These are phyloP conservation scores for Corchorus olitorius DNA, from an alignment of 345 rosid genomes.

Conservation along the genomic window DNA sequence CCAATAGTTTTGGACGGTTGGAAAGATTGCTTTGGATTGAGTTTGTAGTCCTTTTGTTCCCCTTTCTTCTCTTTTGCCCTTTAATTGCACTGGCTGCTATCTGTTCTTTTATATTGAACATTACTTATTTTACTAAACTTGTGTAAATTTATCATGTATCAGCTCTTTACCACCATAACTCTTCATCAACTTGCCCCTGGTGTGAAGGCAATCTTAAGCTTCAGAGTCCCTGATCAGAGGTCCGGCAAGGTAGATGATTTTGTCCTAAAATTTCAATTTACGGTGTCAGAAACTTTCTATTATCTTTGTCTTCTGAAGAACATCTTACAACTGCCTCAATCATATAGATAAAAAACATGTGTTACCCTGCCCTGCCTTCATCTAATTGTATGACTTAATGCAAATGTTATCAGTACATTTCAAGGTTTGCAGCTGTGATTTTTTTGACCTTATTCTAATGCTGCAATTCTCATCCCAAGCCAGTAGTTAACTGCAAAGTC, in stretches of 20 bases:
- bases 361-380: too few relatives aligned
- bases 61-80: not conserved
- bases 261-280: not conserved
- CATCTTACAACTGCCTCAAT: too few relatives aligned
- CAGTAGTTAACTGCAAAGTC: too few relatives aligned
- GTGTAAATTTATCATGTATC: conserved; percentile 26
- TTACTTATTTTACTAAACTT: not conserved
- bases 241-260: conserved; percentile 77
- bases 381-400: too few relatives aligned
- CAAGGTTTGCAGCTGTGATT: too few relatives aligned
- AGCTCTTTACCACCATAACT: conserved; percentile 80
- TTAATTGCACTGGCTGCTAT: not conserved
- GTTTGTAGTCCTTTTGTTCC: not conserved
- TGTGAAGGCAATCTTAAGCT: conserved; percentile 76
- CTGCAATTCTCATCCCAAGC: too few relatives aligned
- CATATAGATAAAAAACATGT: too few relatives aligned
- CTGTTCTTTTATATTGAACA: not conserved
- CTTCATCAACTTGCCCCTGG: conserved; percentile 93
- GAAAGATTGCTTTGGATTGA: not conserved
- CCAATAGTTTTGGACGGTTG: not conserved
- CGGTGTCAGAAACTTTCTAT: not conserved
- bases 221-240: conserved; percentile 85
- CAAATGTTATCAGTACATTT: too few relatives aligned
- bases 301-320: not conserved
- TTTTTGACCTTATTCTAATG: too few relatives aligned